Evolutionary conservation across 2,329 filamentous ascomycete species (phyloP), one percentile per base, ranked within the genome.

Genomic region (Alternaria longipes): DNA sequence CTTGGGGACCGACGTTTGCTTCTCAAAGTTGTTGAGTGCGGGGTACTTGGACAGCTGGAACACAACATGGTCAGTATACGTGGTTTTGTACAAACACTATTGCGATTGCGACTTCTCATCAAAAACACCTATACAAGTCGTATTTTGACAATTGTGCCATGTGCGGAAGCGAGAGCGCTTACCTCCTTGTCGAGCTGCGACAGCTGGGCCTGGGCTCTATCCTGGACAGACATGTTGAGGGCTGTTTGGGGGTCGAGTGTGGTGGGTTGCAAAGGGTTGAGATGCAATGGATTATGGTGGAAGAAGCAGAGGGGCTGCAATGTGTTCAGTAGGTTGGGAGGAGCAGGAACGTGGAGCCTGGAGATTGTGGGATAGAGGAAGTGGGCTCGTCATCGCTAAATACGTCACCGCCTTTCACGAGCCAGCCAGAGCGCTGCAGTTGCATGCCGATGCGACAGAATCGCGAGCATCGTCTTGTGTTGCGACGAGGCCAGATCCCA

Each of bases 141-240:
- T 46, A 60, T 63, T 65, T 63, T 60, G 60, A 56, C 56, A 56
- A 38, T 38, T 63, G 52, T 56, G 54, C 24, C 40, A 34, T 42
- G 41, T 56, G 47, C 38, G 30, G 30, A 56, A 62, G 52, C 56
- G 66, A 66, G 59, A 36, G 50, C 56, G 83, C 87, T 69, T 82
- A 94, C 91, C 89, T 93, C 91, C 78, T 89, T 90, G 83, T 96
- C 92, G 82, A 96, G 89, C 83, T 90, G 86, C 73, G 87, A 86
- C 78, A 95, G 85, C 76, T 92, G 90, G 75, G 90, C 85, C 81
- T 93, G 90, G 69, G 90, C 87, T 81, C 89, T 89, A 74, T 93
- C 91, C 82, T 93, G 91, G 72, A 89, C 85, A 80, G 89, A 90
- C 90, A 93, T 93, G 72, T 75, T 87, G 72, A 67, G 68, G 65